Evolutionary conservation across 805 yeast species (phyloP).

Genomic region (Debaryomyces castellii): DNA sequence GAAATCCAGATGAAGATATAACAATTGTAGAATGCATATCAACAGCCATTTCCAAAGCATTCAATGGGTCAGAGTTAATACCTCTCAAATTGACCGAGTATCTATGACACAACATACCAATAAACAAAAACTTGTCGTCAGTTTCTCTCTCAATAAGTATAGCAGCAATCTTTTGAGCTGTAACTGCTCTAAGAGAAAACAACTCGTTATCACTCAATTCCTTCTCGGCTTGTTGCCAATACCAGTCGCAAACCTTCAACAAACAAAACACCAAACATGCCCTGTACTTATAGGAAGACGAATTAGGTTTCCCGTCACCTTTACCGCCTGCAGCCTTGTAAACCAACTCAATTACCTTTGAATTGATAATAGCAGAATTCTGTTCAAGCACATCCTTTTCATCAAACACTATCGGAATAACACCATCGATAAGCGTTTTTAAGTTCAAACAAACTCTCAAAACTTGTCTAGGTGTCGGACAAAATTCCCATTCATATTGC

Average conservation of each 20-base stretch:
- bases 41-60: slow-evolving; percentile 81
- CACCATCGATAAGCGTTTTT: slow-evolving; percentile 67
- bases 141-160: slow-evolving; percentile 61
- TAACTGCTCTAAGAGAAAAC: slow-evolving; percentile 55
- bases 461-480: slow-evolving; percentile 65
- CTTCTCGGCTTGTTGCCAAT: slow-evolving; percentile 52
- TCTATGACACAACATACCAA: slow-evolving; percentile 75
- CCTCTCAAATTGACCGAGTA: slow-evolving; percentile 66
- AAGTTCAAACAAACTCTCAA: slow-evolving; percentile 70
- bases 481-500: background rate
- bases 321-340: slow-evolving; percentile 79
- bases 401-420: slow-evolving; percentile 66
- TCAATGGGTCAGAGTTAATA: slow-evolving; percentile 60
- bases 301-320: slow-evolving; percentile 55
- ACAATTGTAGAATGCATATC: slow-evolving; percentile 79
- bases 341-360: slow-evolving; percentile 57
- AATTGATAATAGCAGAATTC: slow-evolving; percentile 59
- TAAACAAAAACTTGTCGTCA: slow-evolving; percentile 62
- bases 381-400: slow-evolving; percentile 49
- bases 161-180: slow-evolving; percentile 77
- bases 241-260: slow-evolving; percentile 79
- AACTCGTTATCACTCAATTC: slow-evolving; percentile 71
- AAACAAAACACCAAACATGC: slow-evolving; percentile 69
- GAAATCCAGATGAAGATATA: slow-evolving; percentile 79
- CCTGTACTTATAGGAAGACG: slow-evolving; percentile 61